Evolutionary conservation across 768 basidiomycete genomes (phyloP).

Genomic region (Guyanaporus albipodus): DNA sequence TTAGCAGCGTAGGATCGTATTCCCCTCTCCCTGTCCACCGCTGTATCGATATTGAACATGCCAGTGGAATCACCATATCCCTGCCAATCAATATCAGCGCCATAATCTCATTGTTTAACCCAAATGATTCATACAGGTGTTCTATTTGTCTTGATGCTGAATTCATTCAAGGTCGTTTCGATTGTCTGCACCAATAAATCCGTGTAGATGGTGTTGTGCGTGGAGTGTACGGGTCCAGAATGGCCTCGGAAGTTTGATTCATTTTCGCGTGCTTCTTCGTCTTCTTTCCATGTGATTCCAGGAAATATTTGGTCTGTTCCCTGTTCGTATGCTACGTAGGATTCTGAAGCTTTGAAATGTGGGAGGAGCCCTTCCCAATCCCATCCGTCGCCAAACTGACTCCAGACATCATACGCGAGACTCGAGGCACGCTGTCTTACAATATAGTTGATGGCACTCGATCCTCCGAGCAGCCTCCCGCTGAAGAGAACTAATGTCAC

Average conservation of each 20-base stretch:
- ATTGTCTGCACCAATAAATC: conserved; percentile 13
- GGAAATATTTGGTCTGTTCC: conserved; percentile 13
- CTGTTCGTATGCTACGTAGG: conserved; percentile 4
- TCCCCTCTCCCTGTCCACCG: conserved; percentile 12
- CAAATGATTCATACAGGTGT: conserved; percentile 5
- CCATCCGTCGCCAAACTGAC: conserved; percentile 16
- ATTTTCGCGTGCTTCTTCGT: conserved; percentile 5
- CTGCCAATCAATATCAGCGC: conserved; percentile 1
- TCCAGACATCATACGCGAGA: conserved; percentile 17
- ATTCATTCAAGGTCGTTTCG: not conserved
- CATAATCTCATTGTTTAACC: not conserved
- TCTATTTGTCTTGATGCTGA: conserved; percentile 16
- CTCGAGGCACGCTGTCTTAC: conserved; percentile 20
- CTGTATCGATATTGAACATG: conserved; percentile 18
- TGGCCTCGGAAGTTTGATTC: conserved; percentile 12
- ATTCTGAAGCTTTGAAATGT: conserved; percentile 13
- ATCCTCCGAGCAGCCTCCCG: conserved; percentile 19
- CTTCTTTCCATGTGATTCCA: conserved; percentile 9
- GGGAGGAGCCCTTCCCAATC: conserved; percentile 15
- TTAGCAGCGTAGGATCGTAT: conserved; percentile 19
- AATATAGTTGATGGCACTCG: conserved; percentile 17
- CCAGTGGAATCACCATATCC: conserved; percentile 14
- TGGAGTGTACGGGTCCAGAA: conserved; percentile 10
- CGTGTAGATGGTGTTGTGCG: conserved; percentile 14
- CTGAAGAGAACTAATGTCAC: not conserved